Base-by-base conservation (phyloP, 208 protist species). In the Lotmaria passim region DNA sequence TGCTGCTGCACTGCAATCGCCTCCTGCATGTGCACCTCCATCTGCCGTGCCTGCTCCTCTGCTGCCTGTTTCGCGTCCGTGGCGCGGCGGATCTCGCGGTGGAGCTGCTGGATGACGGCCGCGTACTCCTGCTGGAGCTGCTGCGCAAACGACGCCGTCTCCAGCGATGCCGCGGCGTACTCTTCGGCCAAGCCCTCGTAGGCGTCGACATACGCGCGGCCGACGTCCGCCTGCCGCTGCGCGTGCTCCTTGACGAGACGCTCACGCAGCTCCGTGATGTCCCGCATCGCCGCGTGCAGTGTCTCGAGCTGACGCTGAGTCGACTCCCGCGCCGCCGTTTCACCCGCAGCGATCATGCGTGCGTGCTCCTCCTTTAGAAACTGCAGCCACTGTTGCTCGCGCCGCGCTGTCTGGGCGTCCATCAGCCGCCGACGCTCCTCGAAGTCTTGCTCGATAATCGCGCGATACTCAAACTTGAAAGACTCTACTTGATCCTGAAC, bases 231-330 rank as follows among this genome's bases (percentile, higher is more conserved):
- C 66, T 91, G 76, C 50, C 80, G 73, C 23, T 69, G 61, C 15
- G 69, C 68, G 41, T 82, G 73, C 23, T 84, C 75, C 3, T 48
- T 63, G 21, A 87, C 21, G n/a, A 90, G 74, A 23, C 67, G 46
- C 56, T 78, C 72, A 14, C 85, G 81, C 39, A 90, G 64, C 26
- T 43, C 44, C 19, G 79, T 80, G n/a, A 91, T 69, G 50, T 93
- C 83, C 7, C 58, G 59, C 79, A 93, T 83, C 15, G 83, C 87
- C 2, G 73, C 43, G 56, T 82, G 75, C 33, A 93, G 70, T 11
- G 79, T 73, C 33, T 85, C 66, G 0, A 81, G 81, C 57, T 87
- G 87, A 17, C 74, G 59, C 30, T 46, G 41, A 19, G 41, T 69
- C 12, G 48, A 15, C 57, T 69, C 61, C 10, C 53, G 64, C 21